phyloP scores from a whole-genome alignment of 495 filamentous ascomycete genomes.

The Parachaetomium inaequale region DNA sequence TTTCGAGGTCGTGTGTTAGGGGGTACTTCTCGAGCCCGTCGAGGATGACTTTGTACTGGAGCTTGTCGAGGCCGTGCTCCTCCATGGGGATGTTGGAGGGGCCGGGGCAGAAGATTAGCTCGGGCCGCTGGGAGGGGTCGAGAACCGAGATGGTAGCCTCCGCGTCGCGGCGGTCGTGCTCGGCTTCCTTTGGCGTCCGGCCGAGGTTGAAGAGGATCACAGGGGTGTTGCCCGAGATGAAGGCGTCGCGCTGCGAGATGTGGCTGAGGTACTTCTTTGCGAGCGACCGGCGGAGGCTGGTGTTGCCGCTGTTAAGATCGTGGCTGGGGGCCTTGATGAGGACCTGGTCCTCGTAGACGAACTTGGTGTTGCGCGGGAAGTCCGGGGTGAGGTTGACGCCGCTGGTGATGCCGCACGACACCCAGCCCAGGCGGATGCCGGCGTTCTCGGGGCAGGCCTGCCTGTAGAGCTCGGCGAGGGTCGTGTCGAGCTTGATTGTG shows the following conservation, averaged over 20 bases:
- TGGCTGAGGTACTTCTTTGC: conserved; percentile 30
- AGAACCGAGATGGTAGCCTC: conserved; percentile 30
- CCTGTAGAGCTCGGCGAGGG: conserved; percentile 33
- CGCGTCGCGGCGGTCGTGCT: conserved; percentile 28
- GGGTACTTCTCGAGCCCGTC: conserved; percentile 27
- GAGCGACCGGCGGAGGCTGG: conserved; percentile 25
- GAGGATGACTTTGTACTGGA: conserved; percentile 29
- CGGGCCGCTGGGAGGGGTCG: conserved; percentile 24
- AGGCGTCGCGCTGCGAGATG: conserved; percentile 35
- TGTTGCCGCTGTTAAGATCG: conserved; percentile 45
- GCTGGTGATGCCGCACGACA: conserved; percentile 29
- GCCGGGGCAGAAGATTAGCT: conserved; percentile 30
- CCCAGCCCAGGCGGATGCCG: conserved; percentile 21
- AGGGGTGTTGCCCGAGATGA: conserved; percentile 27
- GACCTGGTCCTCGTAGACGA: conserved; percentile 33
- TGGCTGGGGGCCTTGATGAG: conserved; percentile 46
- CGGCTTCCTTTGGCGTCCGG: conserved; percentile 6
- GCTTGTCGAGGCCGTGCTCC: conserved; percentile 24
- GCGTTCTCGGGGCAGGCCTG: conserved; percentile 16
- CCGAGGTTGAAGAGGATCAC: conserved; percentile 29
- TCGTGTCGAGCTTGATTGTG: conserved; percentile 32
- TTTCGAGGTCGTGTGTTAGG: conserved; percentile 25
- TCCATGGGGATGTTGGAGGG: conserved; percentile 24
- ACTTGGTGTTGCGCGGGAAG: conserved; percentile 35
- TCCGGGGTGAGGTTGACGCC: conserved; percentile 22